A percentile compares a stretch with the other conserved stretches of the same genome.
Conservation (phyloP, 495 filamentous ascomycete genomes). For the Geoglossum glabrum region DNA sequence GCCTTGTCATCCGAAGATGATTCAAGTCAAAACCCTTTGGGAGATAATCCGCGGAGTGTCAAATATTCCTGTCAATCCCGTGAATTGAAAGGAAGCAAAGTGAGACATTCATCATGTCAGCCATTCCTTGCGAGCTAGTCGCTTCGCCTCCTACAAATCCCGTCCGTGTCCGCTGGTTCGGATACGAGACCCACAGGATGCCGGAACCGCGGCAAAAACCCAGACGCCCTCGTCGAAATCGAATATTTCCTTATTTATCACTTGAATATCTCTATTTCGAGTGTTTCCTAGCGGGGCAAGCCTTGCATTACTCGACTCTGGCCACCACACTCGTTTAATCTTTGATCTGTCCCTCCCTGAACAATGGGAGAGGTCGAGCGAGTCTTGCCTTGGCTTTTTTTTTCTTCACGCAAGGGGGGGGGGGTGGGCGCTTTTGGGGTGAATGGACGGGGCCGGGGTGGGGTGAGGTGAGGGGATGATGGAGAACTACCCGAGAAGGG, state of each 20-base stretch:
- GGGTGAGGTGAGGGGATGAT: too few species aligned
- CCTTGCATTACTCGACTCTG: not conserved
- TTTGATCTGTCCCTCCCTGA: not conserved
- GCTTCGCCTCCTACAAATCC: not conserved
- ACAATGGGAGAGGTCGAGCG: not conserved
- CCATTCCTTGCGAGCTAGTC: not conserved
- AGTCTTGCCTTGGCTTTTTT: not conserved
- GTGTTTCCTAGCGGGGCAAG: not conserved
- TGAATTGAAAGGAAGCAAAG: not conserved
- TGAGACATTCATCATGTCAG: not conserved
- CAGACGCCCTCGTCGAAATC: not conserved
- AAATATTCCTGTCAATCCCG: not conserved
- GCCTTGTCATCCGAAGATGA: constrained; percentile 47
- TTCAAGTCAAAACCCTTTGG: not conserved
- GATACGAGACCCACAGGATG: not conserved
- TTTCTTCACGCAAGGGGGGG: not conserved
- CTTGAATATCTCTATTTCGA: not conserved
- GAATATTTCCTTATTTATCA: not conserved
- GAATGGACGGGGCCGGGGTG: too few species aligned
- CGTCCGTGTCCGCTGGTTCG: not conserved
- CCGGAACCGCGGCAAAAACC: not conserved
- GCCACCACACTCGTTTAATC: not conserved
- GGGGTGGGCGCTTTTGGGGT: too few species aligned
- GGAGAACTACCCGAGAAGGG: too few species aligned
- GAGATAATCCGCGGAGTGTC: not conserved